These are phyloP conservation scores for Penicillium malachiteum DNA, from an alignment of 495 filamentous ascomycete species.

Conservation along the genomic window DNA sequence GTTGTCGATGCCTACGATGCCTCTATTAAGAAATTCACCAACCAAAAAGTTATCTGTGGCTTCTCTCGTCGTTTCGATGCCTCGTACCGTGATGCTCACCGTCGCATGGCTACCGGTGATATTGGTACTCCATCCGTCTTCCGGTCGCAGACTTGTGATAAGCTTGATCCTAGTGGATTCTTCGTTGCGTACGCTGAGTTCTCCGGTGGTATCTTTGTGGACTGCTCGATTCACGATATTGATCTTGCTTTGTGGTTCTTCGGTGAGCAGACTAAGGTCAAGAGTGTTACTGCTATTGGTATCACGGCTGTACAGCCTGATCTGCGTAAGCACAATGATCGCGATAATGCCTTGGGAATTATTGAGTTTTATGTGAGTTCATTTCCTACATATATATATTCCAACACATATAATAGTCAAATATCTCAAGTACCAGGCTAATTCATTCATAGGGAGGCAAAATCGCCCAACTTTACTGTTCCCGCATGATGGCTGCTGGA, in stretches of 20 bases:
- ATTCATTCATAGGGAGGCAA: slow-evolving; percentile 35
- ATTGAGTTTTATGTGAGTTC: slow-evolving; percentile 52
- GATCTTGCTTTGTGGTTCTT: slow-evolving; percentile 54
- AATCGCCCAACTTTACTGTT: slow-evolving; percentile 56
- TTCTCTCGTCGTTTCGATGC: slow-evolving; percentile 55
- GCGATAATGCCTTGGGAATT: slow-evolving; percentile 58
- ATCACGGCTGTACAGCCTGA: slow-evolving; percentile 56
- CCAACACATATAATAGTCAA: too few relatives aligned
- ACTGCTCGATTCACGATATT: slow-evolving; percentile 53
- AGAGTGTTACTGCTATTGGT: slow-evolving; percentile 47
- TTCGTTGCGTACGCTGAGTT: slow-evolving; percentile 50
- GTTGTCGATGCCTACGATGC: slow-evolving; percentile 42
- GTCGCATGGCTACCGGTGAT: slow-evolving; percentile 36
- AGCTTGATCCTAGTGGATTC: slow-evolving; percentile 46
- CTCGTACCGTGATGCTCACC: slow-evolving; percentile 39
- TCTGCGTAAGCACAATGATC: slow-evolving; percentile 49
- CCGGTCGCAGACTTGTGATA: slow-evolving; percentile 54
- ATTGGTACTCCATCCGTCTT: slow-evolving; percentile 50
- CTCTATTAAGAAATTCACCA: slow-evolving; percentile 33
- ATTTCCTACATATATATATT: too few relatives aligned
- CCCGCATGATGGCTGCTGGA: slow-evolving; percentile 60
- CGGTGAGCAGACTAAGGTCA: slow-evolving; percentile 38
- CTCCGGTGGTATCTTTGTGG: slow-evolving; percentile 55
- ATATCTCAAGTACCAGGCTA: background rate
- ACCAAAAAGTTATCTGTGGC: slow-evolving; percentile 55